phyloP scores from a whole-genome alignment of 495 filamentous ascomycete genomes.

The Cercophora samala region DNA sequence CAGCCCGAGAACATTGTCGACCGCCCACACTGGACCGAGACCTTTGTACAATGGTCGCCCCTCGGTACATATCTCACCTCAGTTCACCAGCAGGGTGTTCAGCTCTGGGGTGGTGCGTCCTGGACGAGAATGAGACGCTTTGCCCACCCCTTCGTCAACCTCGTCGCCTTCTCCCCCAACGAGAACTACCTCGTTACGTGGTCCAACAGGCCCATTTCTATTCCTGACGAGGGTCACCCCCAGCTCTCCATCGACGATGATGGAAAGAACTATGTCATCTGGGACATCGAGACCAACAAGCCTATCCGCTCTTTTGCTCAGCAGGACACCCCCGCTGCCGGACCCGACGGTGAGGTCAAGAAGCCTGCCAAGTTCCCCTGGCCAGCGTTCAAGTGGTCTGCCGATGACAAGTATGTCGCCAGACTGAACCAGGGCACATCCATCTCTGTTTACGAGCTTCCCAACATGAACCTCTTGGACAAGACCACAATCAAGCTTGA shows the following conservation, averaged over 20 bases:
- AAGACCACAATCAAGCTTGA: conserved; percentile 92
- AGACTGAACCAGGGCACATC: conserved; percentile 82
- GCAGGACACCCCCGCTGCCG: conserved; percentile 70
- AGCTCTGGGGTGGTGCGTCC: conserved; percentile 87
- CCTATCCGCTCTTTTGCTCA: conserved; percentile 88
- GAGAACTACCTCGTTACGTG: conserved; percentile 95
- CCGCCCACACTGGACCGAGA: conserved; percentile 91
- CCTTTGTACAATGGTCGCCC: conserved; percentile 96
- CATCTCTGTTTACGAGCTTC: conserved; percentile 92
- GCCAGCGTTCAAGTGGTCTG: conserved; percentile 99
- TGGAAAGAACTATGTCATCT: conserved; percentile 98
- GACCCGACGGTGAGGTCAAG: conserved; percentile 45
- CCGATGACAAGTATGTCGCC: conserved; percentile 95
- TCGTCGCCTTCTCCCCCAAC: conserved; percentile 90
- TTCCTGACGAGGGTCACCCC: conserved; percentile 80
- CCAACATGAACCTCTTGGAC: conserved; percentile 84
- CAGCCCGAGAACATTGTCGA: conserved; percentile 83
- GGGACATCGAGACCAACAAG: conserved; percentile 90
- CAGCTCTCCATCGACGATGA: conserved; percentile 85
- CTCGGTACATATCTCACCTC: conserved; percentile 90
- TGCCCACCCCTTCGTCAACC: conserved; percentile 88
- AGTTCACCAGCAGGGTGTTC: conserved; percentile 90
- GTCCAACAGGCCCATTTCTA: conserved; percentile 86
- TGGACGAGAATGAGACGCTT: conserved; percentile 92
- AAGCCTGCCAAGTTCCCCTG: conserved; percentile 89